These are phyloP conservation scores for Fusarium azukiicola DNA, from an alignment of 2,329 filamentous ascomycete genomes.

Conservation along the genomic window DNA sequence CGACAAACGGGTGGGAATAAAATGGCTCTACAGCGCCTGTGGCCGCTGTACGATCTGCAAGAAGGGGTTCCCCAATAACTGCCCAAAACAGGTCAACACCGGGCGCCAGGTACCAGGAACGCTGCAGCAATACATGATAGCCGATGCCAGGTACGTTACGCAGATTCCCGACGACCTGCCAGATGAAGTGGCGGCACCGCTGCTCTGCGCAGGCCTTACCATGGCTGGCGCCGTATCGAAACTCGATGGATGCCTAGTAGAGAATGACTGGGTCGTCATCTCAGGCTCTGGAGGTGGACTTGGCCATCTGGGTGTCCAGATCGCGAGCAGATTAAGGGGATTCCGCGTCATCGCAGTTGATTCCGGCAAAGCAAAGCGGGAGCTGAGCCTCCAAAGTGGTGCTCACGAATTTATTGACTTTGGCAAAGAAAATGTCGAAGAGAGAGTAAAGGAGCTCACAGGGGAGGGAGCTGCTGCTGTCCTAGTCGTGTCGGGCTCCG, in stretches of 20 bases:
- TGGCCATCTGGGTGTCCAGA: conserved; percentile 60
- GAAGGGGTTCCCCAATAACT: conserved; percentile 63
- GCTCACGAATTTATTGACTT: conserved; percentile 58
- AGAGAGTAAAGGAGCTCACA: conserved; percentile 49
- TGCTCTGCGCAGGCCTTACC: conserved; percentile 59
- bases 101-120: conserved; percentile 61
- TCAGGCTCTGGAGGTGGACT: conserved; percentile 58
- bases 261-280: conserved; percentile 57
- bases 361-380: conserved; percentile 46
- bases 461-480: conserved; percentile 55
- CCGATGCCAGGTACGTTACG: conserved; percentile 55
- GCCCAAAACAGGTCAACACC: conserved; percentile 65
- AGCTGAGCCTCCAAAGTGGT: conserved; percentile 48
- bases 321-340: conserved; percentile 47
- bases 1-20: conserved; percentile 64
- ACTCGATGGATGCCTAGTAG: conserved; percentile 20
- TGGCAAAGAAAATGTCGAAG: conserved; percentile 40
- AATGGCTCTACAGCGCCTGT: conserved; percentile 69
- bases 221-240: conserved; percentile 57
- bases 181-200: conserved; percentile 51
- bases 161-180: conserved; percentile 48
- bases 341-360: conserved; percentile 57
- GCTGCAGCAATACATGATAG: conserved; percentile 57
- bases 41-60: conserved; percentile 61
- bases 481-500: conserved; percentile 52